phyloP scores from a whole-genome alignment of 2,329 filamentous ascomycete genomes.

The Kalaharituber pfeilii region DNA sequence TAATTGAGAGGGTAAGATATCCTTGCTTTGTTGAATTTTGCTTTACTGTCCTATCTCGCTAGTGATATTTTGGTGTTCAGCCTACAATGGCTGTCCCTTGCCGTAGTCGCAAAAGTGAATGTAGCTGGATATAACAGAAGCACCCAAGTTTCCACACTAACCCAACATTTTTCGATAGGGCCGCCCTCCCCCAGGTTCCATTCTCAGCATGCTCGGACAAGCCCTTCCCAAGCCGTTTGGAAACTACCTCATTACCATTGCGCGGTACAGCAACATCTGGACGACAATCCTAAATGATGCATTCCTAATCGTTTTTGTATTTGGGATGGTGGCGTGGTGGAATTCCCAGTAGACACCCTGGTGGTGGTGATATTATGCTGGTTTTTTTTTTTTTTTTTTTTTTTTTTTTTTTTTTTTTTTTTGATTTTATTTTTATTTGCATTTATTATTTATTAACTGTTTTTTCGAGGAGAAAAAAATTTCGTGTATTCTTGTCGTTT shows the following conservation, averaged over 20 bases:
- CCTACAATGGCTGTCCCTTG: neutral
- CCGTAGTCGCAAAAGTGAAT: neutral
- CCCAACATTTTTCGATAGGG: conserved; percentile 15
- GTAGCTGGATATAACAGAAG: too few species aligned
- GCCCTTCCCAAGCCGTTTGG: conserved; percentile 47
- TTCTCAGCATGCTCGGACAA: conserved; percentile 44
- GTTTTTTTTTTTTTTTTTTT: too few species aligned
- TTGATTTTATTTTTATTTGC: too few species aligned
- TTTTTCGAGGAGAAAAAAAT: neutral
- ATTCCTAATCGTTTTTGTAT: conserved; percentile 22
- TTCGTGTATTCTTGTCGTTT: too few species aligned
- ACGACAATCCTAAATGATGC: conserved; percentile 23
- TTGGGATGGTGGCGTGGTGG: conserved; percentile 22
- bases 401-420: too few species aligned
- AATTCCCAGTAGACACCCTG: conserved; percentile 15
- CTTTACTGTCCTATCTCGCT: too few species aligned
- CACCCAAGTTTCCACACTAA: neutral
- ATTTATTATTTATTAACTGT: neutral
- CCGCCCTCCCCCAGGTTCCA: conserved; percentile 39
- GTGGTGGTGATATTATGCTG: neutral
- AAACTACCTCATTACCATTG: conserved; percentile 18
- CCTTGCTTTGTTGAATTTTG: neutral
- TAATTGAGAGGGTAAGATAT: conserved; percentile 43
- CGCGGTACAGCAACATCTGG: conserved; percentile 23
- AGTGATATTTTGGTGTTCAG: neutral